Evolutionary conservation across 1,284 basidiomycete species (phyloP), one percentile per base, ranked within the genome.

Genomic region (Anthracocystis setariae): DNA sequence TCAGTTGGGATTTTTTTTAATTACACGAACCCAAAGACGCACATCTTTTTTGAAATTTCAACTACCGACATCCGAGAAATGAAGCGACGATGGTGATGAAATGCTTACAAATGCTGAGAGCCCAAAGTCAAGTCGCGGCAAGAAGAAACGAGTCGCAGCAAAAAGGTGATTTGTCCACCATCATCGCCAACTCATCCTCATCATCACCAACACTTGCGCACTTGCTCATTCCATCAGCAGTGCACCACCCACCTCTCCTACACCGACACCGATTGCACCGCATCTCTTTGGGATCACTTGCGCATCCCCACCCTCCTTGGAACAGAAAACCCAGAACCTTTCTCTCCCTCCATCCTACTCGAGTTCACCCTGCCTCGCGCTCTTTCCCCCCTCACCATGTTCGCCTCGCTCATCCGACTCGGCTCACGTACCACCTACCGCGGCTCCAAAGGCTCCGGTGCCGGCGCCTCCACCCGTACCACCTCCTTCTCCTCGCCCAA

Each of bases 391-490:
- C 5, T 3, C 46, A 29, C n/a, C n/a, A 81, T 81, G 79, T 77
- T 81, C 58, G 62, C 68, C 8, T 68, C 78, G 21, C 55, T 76
- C n/a, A 56, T 74, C 25, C 73, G 76, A n/a, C 64, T 77, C 46
- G 64, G 67, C 13, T 82, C 80, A 15, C 77, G 80, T 8, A 82
- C 80, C 20, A 82, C 80, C 25, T 82, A 82, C 55, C 73, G 79
- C 8, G 80, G 80, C 15, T 59, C 70, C 17, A 47, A 58, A 9
- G 80, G 80, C 9, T 81, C 79, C 20, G 80, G 80, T 15, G 46
- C 78, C 2, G 80, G 80, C 12, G 61, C 70, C 18, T 76, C 77
- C 0, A 61, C 72, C 17, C 75, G 73, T 23, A 81, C 81, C 18
- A 49, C 74, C n/a, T 39, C 76, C 15, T 74, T 68, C 45, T 82